Conservation (phyloP, 2,329 filamentous ascomycete genomes). For the Ophiostoma montium region DNA sequence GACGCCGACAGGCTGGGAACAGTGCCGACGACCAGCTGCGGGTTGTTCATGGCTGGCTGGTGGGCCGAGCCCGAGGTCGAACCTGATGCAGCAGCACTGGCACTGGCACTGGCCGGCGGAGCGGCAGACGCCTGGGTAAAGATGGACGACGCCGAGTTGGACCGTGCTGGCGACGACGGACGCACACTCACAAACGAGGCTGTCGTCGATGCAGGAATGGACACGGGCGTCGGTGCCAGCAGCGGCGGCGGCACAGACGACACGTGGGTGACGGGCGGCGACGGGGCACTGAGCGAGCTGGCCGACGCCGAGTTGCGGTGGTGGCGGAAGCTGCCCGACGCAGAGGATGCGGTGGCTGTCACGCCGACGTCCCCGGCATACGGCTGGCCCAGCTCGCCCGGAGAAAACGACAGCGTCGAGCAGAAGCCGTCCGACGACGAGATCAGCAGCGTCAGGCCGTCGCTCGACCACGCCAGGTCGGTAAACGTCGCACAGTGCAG, state of each 20-base stretch:
- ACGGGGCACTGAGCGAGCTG: conserved; percentile 43
- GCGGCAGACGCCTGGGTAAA: conserved; percentile 40
- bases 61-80: too few relatives aligned
- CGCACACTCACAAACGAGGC: conserved; percentile 47
- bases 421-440: conserved; percentile 94
- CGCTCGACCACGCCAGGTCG: conserved; percentile 67
- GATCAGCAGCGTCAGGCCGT: conserved; percentile 26
- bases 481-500: conserved; percentile 96
- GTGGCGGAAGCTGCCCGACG: conserved; percentile 19
- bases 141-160: conserved; percentile 74
- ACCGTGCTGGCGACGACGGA: conserved; percentile 66
- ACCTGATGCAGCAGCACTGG: neutral
- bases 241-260: neutral
- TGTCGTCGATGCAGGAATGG: conserved; percentile 20
- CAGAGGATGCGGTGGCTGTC: conserved; percentile 20
- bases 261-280: conserved; percentile 27
- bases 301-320: conserved; percentile 44
- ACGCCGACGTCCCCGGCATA: conserved; percentile 58
- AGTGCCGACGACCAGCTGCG: conserved; percentile 62
- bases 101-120: neutral
- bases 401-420: conserved; percentile 71
- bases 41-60: conserved; percentile 45
- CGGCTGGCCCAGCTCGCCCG: conserved; percentile 71
- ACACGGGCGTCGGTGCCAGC: neutral
- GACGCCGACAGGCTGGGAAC: conserved; percentile 62